phyloP scores from a whole-genome alignment of 2,329 filamentous ascomycete species.

The Dothistroma septosporum region DNA sequence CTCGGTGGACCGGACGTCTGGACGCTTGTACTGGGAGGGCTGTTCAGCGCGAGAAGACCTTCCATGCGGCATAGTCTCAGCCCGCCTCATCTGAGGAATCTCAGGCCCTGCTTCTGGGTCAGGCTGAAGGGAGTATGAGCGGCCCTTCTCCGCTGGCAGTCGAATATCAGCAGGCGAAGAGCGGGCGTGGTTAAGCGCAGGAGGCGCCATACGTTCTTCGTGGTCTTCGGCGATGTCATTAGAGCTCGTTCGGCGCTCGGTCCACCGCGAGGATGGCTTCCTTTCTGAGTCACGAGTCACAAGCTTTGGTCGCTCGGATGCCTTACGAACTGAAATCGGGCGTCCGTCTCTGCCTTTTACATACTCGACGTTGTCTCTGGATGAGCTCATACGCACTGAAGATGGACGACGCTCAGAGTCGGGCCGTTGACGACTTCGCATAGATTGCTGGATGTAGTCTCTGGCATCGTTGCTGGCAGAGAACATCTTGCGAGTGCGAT shows the following conservation, averaged over 20 bases:
- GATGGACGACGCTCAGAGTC: slow-evolving; percentile 28
- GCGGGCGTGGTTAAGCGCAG: slow-evolving; percentile 38
- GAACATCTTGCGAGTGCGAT: slow-evolving; percentile 27
- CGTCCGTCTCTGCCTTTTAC: slow-evolving; percentile 27
- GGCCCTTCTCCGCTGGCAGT: slow-evolving; percentile 25
- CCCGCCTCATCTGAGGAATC: slow-evolving; percentile 38
- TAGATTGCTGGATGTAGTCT: slow-evolving; percentile 29
- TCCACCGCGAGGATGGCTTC: slow-evolving; percentile 22
- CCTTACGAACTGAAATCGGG: slow-evolving; percentile 25
- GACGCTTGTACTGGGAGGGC: slow-evolving; percentile 19
- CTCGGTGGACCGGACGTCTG: slow-evolving; percentile 27
- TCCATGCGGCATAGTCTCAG: slow-evolving; percentile 41
- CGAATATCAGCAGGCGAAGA: slow-evolving; percentile 32
- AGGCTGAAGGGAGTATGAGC: slow-evolving; percentile 29
- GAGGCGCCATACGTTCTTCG: slow-evolving; percentile 17
- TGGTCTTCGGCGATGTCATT: slow-evolving; percentile 19
- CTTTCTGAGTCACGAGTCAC: slow-evolving; percentile 21
- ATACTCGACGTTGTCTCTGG: slow-evolving; percentile 27
- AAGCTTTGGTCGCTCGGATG: slow-evolving; percentile 24
- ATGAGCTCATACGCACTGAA: slow-evolving; percentile 26
- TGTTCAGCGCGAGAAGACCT: slow-evolving; percentile 14
- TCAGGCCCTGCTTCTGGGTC: slow-evolving; percentile 27
- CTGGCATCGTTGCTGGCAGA: slow-evolving; percentile 23
- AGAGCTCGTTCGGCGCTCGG: slow-evolving; percentile 24
- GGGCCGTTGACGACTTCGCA: slow-evolving; percentile 15